Conservation (phyloP, 2,329 filamentous ascomycete genomes). For the Aspergillus sp. region DNA sequence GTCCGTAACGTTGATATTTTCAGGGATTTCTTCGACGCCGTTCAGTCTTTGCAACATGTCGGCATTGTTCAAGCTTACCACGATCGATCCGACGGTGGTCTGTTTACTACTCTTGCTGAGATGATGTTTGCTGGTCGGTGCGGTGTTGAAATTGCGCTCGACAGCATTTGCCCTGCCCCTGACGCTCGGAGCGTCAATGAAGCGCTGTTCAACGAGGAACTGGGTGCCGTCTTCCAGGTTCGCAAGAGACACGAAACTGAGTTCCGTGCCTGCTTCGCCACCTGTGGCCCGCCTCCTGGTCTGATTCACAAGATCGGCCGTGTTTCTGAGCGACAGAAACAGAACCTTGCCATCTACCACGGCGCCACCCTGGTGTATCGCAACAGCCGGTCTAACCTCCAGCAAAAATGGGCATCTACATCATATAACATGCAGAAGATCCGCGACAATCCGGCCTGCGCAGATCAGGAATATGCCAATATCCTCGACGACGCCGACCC, state of each 20-base stretch:
- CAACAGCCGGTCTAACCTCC: conserved; percentile 61
- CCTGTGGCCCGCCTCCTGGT: conserved; percentile 71
- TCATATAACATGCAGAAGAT: conserved; percentile 86
- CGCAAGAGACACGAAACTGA: conserved; percentile 72
- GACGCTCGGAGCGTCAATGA: conserved; percentile 59
- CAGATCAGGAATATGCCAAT: conserved; percentile 69
- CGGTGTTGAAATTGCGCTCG: conserved; percentile 75
- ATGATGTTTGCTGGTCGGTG: conserved; percentile 98
- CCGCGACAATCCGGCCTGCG: conserved; percentile 78
- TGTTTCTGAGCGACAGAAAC: conserved; percentile 57
- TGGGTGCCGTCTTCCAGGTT: conserved; percentile 93
- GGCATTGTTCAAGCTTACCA: conserved; percentile 84
- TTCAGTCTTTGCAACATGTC: conserved; percentile 57
- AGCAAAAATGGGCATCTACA: conserved; percentile 80
- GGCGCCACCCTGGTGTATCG: conserved; percentile 59
- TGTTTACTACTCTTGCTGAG: conserved; percentile 82
- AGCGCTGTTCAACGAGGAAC: conserved; percentile 87
- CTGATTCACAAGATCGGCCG: conserved; percentile 77
- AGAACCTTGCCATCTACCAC: conserved; percentile 67
- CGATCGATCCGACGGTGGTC: conserved; percentile 84
- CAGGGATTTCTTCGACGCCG: conserved; percentile 84
- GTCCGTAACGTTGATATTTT: conserved; percentile 72
- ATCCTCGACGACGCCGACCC: conserved; percentile 68
- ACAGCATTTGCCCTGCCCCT: conserved; percentile 53
- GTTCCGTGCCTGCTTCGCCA: conserved; percentile 85